Conservation (phyloP, 768 basidiomycete species). For the Daedaleopsis sinensis region DNA sequence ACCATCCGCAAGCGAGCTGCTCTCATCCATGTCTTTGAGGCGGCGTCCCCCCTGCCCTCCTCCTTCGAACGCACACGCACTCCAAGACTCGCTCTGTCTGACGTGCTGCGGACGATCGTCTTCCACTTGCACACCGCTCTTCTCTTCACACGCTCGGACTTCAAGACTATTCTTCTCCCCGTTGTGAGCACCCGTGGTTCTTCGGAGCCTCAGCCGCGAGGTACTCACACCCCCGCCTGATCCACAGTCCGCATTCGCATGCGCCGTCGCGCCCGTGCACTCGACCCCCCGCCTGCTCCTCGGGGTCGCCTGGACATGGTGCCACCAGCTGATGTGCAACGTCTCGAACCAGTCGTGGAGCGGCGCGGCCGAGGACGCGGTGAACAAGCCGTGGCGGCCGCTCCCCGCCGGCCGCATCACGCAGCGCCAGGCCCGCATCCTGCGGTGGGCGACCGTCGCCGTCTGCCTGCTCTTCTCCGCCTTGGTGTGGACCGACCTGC, state of each 20-base stretch:
- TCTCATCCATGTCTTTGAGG: too few species aligned
- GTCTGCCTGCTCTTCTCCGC: constrained; percentile 28
- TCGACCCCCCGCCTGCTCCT: constrained; percentile 5
- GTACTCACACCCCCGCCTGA: neutral
- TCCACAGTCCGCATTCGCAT: constrained; percentile 23
- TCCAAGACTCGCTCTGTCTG: too few species aligned
- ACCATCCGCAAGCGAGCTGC: too few species aligned
- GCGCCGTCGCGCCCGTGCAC: constrained; percentile 17
- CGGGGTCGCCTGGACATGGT: constrained; percentile 31
- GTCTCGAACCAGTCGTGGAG: constrained; percentile 36
- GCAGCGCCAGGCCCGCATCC: constrained; percentile 16
- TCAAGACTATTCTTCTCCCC: constrained; percentile 35
- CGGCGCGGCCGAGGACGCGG: constrained; percentile 32
- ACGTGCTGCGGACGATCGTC: too few species aligned
- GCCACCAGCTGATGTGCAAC: constrained; percentile 37
- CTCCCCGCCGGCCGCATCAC: constrained; percentile 39
- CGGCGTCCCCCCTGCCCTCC: too few species aligned
- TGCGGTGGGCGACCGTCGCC: constrained; percentile 37
- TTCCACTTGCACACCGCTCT: constrained; percentile 24
- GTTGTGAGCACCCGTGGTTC: too few species aligned
- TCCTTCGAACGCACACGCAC: too few species aligned
- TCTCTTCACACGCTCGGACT: constrained; percentile 40
- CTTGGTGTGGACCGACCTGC: neutral
- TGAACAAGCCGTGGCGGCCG: constrained; percentile 41
- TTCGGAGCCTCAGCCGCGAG: too few species aligned